These are phyloP conservation scores for Paramarasmius palmivorus DNA, from an alignment of 1,284 basidiomycete genomes.

Conservation along the genomic window DNA sequence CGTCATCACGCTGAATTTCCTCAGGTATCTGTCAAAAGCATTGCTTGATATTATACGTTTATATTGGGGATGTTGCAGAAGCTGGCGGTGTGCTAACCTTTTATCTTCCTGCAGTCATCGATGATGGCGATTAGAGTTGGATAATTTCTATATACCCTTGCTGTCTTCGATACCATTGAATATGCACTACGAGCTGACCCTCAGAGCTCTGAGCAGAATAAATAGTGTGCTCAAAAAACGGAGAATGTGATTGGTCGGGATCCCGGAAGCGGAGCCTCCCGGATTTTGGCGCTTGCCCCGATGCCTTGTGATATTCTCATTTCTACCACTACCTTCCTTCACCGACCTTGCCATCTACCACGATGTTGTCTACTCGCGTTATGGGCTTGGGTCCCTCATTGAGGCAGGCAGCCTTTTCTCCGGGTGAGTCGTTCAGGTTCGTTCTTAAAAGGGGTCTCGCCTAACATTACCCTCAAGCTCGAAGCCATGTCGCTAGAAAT, in stretches of 20 bases:
- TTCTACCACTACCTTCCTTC: background rate
- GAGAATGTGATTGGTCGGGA: too few relatives aligned
- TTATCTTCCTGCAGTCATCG: conserved; percentile 74
- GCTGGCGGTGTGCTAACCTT: conserved; percentile 87
- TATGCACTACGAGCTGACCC: too few relatives aligned
- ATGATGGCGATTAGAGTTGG: conserved; percentile 26
- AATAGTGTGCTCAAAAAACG: conserved; percentile 5
- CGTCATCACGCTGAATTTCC: conserved; percentile 2
- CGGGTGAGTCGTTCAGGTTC: conserved; percentile 38
- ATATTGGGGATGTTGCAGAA: conserved; percentile 82
- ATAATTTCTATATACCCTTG: background rate
- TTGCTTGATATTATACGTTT: conserved; percentile 88
- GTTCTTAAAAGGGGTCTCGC: too few relatives aligned
- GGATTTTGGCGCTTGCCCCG: too few relatives aligned
- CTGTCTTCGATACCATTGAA: too few relatives aligned
- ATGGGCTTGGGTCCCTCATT: conserved; percentile 56
- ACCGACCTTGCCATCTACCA: conserved; percentile 15
- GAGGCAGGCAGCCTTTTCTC: conserved; percentile 48
- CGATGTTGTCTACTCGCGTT: conserved; percentile 49
- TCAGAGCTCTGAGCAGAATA: background rate
- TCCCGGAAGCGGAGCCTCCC: too few relatives aligned
- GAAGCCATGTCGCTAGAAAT: conserved; percentile 33
- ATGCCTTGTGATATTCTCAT: background rate
- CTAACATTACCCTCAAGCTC: conserved; percentile 28
- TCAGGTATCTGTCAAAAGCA: conserved; percentile 83